Evolutionary conservation across 495 filamentous ascomycete species (phyloP), one percentile per base, ranked within the genome.

Genomic region (Entonaema liquescens): DNA sequence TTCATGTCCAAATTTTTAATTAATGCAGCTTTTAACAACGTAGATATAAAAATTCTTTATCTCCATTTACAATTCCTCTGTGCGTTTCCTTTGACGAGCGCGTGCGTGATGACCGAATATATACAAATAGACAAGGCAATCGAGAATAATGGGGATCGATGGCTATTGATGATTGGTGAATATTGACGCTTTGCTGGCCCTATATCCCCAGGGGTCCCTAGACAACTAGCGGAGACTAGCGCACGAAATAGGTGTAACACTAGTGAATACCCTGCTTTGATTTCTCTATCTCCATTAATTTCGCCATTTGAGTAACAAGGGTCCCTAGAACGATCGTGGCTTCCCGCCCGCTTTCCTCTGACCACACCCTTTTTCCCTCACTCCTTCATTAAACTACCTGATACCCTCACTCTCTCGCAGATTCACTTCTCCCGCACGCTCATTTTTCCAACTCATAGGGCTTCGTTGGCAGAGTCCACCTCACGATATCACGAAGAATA

Each of bases 391-490:
- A 74, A 74, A 68, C 63, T 53, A 62, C 69, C 49, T 59, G 38
- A 68, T 66, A 70, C 53, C 69, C 67, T 59, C 63, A 61, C 50
- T 50, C 38, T 59, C 12, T 71, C 59, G 38, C 40, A 55, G 42
- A 49, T 49, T 64, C 35, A 28, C 56, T 53, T 40, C 31, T 60
- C 19, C 60, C 56, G 21, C 66, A 52, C 73, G 47, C 61, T 70
- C 67, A 44, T 53, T 72, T 62, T 58, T 65, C 65, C 47, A 58
- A 70, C 68, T 62, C 73, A 78, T 74, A 82, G 76, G 83, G 78
- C 83, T 85, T 84, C 84, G 84, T 86, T 86, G 83, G 84, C 84
- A 86, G 82, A 86, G 84, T 85, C 82, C 83, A 77, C 57, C 50
- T 68, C 64, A 70, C 71, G 74, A 74, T 57, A 67, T 79, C 73